A percentile compares a stretch with the other conserved stretches of the same genome.
Conservation (phyloP, 2,329 filamentous ascomycete species). For the Phialocephala subalpina region DNA sequence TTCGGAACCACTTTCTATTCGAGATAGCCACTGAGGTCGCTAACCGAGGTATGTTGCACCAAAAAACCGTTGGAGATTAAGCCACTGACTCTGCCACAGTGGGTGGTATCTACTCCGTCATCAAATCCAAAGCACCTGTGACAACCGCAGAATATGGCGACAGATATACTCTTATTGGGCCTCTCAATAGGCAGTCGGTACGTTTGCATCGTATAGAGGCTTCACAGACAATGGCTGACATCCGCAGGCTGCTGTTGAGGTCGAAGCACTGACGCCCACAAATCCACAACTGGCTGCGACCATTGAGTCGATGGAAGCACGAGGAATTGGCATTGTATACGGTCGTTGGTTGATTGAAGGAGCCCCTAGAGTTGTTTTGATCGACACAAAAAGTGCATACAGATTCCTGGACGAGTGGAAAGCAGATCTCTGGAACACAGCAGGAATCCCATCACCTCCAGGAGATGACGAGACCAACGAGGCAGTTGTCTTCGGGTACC, state of each 20-base stretch:
- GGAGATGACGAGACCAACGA: conserved; percentile 96
- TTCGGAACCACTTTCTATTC: conserved; percentile 95
- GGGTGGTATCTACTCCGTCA: conserved; percentile 97
- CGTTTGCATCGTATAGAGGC: conserved; percentile 46
- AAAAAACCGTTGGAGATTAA: conserved; percentile 22
- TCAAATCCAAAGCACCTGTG: conserved; percentile 98
- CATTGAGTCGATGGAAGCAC: conserved; percentile 91
- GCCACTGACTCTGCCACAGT: conserved; percentile 59
- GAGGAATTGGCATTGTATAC: conserved; percentile 89
- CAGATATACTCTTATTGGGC: conserved; percentile 93
- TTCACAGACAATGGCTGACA: conserved; percentile 34
- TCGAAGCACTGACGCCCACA: conserved; percentile 89
- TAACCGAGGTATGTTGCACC: conserved; percentile 76
- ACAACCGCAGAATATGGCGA: conserved; percentile 99
- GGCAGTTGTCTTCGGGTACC: conserved; percentile 95
- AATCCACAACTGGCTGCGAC: conserved; percentile 81
- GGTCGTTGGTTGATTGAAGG: conserved; percentile 98
- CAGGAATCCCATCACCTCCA: conserved; percentile 92
- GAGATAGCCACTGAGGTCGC: conserved; percentile 97
- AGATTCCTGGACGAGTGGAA: conserved; percentile 96
- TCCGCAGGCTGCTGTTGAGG: conserved; percentile 89
- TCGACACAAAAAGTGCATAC: conserved; percentile 95
- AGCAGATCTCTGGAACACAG: conserved; percentile 89
- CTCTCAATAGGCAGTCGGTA: conserved; percentile 89
- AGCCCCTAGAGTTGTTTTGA: conserved; percentile 89